Conservation (phyloP, 352 stramenopile species). For the Phytophthora citricola region DNA sequence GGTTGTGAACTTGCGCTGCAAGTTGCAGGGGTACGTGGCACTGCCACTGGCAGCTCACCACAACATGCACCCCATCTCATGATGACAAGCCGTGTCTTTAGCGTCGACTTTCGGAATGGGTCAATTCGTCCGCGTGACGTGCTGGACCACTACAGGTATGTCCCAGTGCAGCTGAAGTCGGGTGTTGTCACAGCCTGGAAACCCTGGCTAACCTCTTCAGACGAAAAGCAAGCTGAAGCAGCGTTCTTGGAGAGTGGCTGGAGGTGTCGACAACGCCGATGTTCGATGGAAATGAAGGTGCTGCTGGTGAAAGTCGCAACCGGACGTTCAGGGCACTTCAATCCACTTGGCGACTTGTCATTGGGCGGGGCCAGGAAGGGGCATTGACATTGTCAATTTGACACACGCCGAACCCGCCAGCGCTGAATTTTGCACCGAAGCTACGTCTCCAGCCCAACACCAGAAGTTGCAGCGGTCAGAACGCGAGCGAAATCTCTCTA, state of each 20-base stretch:
- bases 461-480: neutral
- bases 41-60: neutral
- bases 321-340: constrained; percentile 23
- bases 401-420: too few relatives aligned
- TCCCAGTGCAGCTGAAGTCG: constrained; percentile 5
- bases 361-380: constrained; percentile 20
- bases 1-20: too few relatives aligned
- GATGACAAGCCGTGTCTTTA: constrained; percentile 12
- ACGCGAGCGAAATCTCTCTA: neutral
- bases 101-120: neutral
- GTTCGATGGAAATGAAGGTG: neutral
- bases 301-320: constrained; percentile 6
- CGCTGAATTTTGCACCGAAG: too few relatives aligned
- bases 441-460: neutral
- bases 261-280: neutral
- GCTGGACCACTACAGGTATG: neutral
- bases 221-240: neutral
- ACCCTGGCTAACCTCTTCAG: neutral
- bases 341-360: constrained; percentile 30
- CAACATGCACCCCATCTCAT: constrained; percentile 9
- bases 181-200: neutral
- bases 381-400: neutral
- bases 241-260: neutral
- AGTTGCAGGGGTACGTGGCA: neutral
- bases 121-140: neutral